These are phyloP conservation scores for Penicillium longicatenatum DNA, from an alignment of 495 filamentous ascomycete genomes.

Conservation along the genomic window DNA sequence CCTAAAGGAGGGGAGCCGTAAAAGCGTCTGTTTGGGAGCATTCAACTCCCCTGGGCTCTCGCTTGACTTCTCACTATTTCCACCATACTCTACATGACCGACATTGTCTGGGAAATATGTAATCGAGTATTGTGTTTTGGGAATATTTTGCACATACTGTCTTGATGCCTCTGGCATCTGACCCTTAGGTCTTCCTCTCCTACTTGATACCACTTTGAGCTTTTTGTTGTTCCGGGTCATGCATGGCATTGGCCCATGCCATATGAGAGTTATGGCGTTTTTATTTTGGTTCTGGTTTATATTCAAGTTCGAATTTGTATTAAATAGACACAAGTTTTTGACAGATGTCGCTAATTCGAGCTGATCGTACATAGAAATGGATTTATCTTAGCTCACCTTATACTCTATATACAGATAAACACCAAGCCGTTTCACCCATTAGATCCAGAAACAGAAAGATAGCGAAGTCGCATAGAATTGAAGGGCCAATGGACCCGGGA, in stretches of 20 bases:
- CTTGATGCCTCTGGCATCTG: background rate
- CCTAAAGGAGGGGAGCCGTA: background rate
- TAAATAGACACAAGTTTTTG: background rate
- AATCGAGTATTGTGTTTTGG: background rate
- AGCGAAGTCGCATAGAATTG: background rate
- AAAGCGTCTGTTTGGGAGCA: background rate
- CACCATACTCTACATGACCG: background rate
- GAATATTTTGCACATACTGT: background rate
- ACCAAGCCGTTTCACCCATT: background rate
- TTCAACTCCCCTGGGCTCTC: background rate
- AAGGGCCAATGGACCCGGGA: constrained; percentile 6
- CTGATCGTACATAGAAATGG: background rate
- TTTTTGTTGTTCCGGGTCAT: background rate
- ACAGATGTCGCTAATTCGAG: background rate
- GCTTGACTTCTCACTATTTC: background rate
- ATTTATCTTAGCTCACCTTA: background rate
- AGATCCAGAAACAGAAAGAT: background rate
- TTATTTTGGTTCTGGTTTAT: background rate
- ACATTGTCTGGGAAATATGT: background rate
- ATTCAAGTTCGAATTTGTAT: background rate
- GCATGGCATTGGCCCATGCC: background rate
- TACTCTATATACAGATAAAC: background rate
- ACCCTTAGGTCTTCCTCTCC: background rate
- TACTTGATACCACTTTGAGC: constrained; percentile 5
- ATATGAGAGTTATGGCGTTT: constrained; percentile 1